Conservation (phyloP, 1,284 basidiomycete genomes). For the Sporisorium iseilematis-ciliati region DNA sequence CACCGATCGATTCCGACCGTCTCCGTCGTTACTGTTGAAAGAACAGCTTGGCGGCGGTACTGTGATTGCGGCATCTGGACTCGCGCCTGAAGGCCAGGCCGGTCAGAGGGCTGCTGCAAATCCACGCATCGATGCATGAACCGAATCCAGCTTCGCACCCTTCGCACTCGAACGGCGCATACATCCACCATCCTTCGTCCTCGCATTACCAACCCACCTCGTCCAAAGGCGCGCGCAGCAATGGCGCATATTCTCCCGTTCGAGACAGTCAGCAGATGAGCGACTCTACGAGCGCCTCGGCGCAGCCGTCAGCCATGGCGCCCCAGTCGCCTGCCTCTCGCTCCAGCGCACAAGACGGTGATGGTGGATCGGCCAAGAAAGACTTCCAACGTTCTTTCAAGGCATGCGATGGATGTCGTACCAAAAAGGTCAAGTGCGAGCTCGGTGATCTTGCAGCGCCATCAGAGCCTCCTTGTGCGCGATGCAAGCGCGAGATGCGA, state of each 20-base stretch:
- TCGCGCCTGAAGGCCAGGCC: constrained; percentile 2
- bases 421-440: constrained; percentile 56
- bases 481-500: constrained; percentile 50
- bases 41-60: background rate
- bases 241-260: constrained; percentile 24
- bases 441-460: constrained; percentile 49
- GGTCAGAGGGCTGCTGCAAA: background rate
- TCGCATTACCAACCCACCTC: background rate
- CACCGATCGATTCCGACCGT: constrained; percentile 14
- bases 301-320: background rate
- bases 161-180: background rate
- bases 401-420: constrained; percentile 51
- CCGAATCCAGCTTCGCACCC: background rate
- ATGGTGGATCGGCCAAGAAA: constrained; percentile 32
- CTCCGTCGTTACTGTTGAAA: no score
- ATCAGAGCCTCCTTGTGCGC: constrained; percentile 52
- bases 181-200: constrained; percentile 3
- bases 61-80: constrained; percentile 8
- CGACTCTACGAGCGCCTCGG: constrained; percentile 16
- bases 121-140: constrained; percentile 12
- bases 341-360: constrained; percentile 19
- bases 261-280: constrained; percentile 35
- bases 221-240: constrained; percentile 14
- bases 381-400: constrained; percentile 55
- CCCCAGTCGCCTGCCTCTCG: constrained; percentile 21